phyloP scores from a whole-genome alignment of 1,284 basidiomycete genomes.

The Wolfiporia cocos region DNA sequence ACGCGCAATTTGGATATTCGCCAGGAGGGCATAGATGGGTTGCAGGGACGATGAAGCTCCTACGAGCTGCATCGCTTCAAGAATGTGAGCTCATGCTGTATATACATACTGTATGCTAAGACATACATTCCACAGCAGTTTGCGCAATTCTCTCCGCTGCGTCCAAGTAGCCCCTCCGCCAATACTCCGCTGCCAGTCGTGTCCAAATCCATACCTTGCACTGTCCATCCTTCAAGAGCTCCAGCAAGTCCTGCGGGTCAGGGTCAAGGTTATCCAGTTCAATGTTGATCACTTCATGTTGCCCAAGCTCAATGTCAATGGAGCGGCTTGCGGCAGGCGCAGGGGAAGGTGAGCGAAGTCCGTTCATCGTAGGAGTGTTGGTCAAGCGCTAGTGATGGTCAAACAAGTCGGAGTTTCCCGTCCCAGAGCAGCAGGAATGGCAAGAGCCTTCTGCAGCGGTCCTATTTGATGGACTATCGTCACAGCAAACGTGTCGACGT shows the following conservation, averaged over 20 bases:
- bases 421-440: too few species aligned
- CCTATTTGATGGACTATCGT: too few species aligned
- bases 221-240: conserved; percentile 63
- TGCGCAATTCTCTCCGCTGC: conserved; percentile 65
- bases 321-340: conserved; percentile 26
- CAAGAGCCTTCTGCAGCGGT: too few species aligned
- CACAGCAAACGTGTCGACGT: too few species aligned
- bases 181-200: conserved; percentile 72
- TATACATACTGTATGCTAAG: too few species aligned
- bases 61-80: conserved; percentile 53
- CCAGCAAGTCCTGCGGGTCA: conserved; percentile 65
- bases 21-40: conserved; percentile 74
- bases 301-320: conserved; percentile 60
- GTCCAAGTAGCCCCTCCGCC: conserved; percentile 60
- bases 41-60: conserved; percentile 40
- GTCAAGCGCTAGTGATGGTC: background rate
- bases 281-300: conserved; percentile 75
- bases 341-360: conserved; percentile 18
- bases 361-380: conserved; percentile 13
- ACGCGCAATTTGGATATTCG: conserved; percentile 76
- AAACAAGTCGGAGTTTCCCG: too few species aligned
- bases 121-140: conserved; percentile 58
- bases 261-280: conserved; percentile 75
- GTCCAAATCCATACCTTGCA: conserved; percentile 72
- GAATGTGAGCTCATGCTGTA: too few species aligned